Evolutionary conservation across 371 early-diverging fungal species (phyloP), one percentile per base, ranked within the genome.

Genomic region (Circinella minor): DNA sequence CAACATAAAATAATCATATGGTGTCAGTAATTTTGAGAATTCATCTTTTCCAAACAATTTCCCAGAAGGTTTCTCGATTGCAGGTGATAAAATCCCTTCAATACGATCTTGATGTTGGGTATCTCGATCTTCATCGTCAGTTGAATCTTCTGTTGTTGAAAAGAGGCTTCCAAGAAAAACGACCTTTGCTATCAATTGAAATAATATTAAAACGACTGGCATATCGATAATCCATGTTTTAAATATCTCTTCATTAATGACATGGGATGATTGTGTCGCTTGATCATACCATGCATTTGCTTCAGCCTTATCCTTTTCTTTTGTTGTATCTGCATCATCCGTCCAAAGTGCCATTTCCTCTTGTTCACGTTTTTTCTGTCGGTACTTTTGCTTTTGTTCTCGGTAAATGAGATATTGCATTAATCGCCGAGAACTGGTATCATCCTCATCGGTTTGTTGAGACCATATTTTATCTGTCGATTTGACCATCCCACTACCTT

Each of bases 1-100:
- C n/a, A 85, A 51, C 55, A 77, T 39, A 51, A 75, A 85, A 51
- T 82, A 85, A 38, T 78, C 79, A 36, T 66, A 77, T 0, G 78
- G 73, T 17, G 71, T 75, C 61, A 85, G 18, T 5, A 85, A 39
- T 4, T 69, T 68, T 1, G 81, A 80, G 34, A 81, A 76, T 8
- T 38, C 20, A 4, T 62, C 64, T 1, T 71, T 66, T 0, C 57
- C 68, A 55, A 59, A 59, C 17, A 54, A 17, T 7, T 36, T 63
- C 6, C 63, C 66, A 0, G 17, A 4, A 11, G 71, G 73, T 9
- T 61, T 38, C 17, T 62, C n/a, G 1, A 78, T 66, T 9, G 38
- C 55, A 13, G 83, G 83, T 8, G 81, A 74, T 3, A 62, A n/a
- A 1, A 66, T 14, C 37, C 76, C 77, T 13, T 67, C 47, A 5